Conservation (phyloP, 148 eudicot genomes). For the Dysphania ambrosioides region DNA sequence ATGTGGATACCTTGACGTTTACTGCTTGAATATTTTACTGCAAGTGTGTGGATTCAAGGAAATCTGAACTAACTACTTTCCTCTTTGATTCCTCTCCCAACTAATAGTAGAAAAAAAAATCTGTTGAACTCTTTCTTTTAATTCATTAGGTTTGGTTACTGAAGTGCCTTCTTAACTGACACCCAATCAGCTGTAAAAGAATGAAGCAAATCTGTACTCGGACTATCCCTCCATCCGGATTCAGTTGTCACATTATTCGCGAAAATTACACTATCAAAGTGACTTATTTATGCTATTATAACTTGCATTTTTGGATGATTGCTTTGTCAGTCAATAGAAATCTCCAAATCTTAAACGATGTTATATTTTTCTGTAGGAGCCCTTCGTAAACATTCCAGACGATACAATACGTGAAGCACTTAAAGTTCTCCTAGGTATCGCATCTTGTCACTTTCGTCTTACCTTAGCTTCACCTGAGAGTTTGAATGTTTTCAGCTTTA, state of each 20-base stretch:
- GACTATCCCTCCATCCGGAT: too few species aligned
- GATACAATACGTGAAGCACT: slow-evolving; percentile 72
- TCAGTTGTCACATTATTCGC: too few species aligned
- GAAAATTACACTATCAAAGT: too few species aligned
- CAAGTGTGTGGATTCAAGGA: neutral
- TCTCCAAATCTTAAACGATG: neutral
- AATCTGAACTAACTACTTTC: neutral
- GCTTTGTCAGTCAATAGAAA: neutral
- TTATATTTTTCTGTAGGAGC: slow-evolving; percentile 54
- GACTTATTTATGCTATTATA: too few species aligned
- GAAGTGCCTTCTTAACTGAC: slow-evolving; percentile 8
- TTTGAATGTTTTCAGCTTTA: neutral
- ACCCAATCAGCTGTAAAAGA: neutral
- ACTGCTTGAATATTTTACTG: neutral
- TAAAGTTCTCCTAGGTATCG: slow-evolving; percentile 62
- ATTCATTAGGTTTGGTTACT: neutral
- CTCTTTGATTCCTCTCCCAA: neutral
- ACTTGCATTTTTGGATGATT: neutral
- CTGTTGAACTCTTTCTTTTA: neutral
- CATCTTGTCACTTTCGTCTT: neutral
- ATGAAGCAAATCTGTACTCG: neutral
- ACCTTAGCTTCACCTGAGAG: neutral
- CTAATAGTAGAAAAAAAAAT: neutral
- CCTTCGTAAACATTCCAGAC: slow-evolving; percentile 83
- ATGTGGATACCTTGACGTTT: neutral